phyloP scores from a whole-genome alignment of 2,329 filamentous ascomycete genomes.

The Calonectria crousiana region DNA sequence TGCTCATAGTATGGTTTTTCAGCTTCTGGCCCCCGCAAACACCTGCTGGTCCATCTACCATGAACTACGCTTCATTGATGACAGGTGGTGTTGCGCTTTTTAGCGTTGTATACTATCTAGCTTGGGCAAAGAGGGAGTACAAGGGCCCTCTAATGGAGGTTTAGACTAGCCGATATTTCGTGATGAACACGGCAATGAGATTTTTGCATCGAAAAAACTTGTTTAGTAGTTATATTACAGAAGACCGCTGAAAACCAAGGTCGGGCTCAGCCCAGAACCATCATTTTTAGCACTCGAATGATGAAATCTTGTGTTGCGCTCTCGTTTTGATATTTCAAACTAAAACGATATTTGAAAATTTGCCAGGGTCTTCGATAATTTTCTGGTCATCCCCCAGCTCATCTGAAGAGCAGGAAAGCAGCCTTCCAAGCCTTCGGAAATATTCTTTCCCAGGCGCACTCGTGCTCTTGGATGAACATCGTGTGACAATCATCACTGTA shows the following conservation, averaged over 20 bases:
- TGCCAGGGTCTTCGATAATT: background rate
- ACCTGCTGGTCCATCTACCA: conserved; percentile 42
- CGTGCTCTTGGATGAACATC: background rate
- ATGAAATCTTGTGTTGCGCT: background rate
- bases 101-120: conserved; percentile 58
- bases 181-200: background rate
- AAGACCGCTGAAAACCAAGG: background rate
- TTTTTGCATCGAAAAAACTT: background rate
- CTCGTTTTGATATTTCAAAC: background rate
- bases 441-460: background rate
- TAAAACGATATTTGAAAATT: background rate
- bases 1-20: conserved; percentile 67
- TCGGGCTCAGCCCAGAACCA: background rate
- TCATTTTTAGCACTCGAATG: background rate
- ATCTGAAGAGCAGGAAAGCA: background rate
- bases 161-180: background rate
- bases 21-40: conserved; percentile 59
- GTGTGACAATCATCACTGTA: background rate
- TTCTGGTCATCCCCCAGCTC: background rate
- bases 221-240: background rate
- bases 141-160: conserved; percentile 54
- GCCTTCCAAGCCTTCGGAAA: background rate
- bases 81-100: conserved; percentile 56
- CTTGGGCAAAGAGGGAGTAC: conserved; percentile 55
- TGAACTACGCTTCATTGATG: conserved; percentile 62